phyloP scores from a whole-genome alignment of 306 rosid genomes.

The Neltuma alba region DNA sequence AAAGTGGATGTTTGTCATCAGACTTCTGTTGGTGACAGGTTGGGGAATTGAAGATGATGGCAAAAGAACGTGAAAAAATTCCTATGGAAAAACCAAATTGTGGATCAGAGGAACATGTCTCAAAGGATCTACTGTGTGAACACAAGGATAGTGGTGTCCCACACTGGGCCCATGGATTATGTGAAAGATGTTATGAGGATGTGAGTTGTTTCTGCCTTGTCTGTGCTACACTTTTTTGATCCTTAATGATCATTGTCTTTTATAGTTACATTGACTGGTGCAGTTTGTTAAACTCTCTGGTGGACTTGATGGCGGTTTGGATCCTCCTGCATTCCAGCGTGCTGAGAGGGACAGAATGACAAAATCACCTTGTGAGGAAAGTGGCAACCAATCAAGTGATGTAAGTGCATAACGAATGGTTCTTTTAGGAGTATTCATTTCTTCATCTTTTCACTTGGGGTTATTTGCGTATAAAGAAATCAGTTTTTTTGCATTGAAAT shows the following conservation, averaged over 20 bases:
- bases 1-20: conserved; percentile 38
- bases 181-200: conserved; percentile 71
- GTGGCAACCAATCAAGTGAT: conserved; percentile 42
- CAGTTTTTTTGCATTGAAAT: not conserved
- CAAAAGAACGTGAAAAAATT: conserved; percentile 48
- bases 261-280: conserved; percentile 29
- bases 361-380: conserved; percentile 43
- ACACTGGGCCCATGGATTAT: conserved; percentile 76
- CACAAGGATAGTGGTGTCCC: conserved; percentile 58
- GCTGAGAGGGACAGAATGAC: conserved; percentile 74
- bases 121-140: conserved; percentile 57
- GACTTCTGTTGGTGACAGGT: conserved; percentile 40
- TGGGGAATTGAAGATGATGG: conserved; percentile 60
- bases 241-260: not conserved
- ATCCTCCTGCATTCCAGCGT: conserved; percentile 95
- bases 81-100: conserved; percentile 36
- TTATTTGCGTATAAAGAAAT: not conserved
- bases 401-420: conserved; percentile 37
- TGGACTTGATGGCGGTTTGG: conserved; percentile 81
- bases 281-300: conserved; percentile 81
- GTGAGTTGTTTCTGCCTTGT: conserved; percentile 49
- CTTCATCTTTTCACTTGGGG: not conserved
- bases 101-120: conserved; percentile 32
- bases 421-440: conserved; percentile 19
- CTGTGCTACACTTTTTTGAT: conserved; percentile 6